Conservation (phyloP, 352 stramenopile species). For the Blastocystis sp. region DNA sequence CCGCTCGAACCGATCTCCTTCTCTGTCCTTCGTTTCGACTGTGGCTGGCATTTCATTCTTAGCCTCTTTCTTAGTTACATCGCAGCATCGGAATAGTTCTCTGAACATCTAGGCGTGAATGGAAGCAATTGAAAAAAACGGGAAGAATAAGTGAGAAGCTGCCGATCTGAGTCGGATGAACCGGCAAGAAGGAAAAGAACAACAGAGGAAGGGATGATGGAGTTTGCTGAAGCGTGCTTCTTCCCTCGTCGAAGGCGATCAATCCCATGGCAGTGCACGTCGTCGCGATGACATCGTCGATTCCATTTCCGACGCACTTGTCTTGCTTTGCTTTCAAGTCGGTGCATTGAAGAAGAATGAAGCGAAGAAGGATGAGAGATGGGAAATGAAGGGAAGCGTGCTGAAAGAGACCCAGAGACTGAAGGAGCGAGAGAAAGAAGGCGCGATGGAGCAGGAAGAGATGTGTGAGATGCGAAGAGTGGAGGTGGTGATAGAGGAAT, state of each 20-base stretch:
- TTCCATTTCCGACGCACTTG: neutral
- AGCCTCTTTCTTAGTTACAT: too few species aligned
- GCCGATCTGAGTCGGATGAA: conserved; percentile 30
- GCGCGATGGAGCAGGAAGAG: neutral
- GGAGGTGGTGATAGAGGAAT: conserved; percentile 1
- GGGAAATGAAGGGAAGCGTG: neutral
- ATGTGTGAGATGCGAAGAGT: neutral
- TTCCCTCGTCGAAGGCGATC: conserved; percentile 7
- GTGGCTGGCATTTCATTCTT: too few species aligned
- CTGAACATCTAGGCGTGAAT: too few species aligned
- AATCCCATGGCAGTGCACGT: conserved; percentile 3
- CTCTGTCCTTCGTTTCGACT: too few species aligned
- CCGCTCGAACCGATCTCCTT: too few species aligned
- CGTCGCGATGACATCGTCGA: conserved; percentile 24
- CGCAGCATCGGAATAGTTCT: too few species aligned
- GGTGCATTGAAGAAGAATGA: neutral
- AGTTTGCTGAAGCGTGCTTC: neutral
- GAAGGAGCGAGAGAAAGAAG: conserved; percentile 7
- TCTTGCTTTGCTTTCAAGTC: neutral
- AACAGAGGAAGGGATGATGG: neutral
- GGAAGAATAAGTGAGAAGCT: neutral
- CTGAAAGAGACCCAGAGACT: neutral
- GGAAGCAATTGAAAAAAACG: neutral
- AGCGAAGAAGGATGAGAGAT: conserved; percentile 35
- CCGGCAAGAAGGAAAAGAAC: conserved; percentile 24